Evolutionary conservation across 495 filamentous ascomycete species (phyloP), one percentile per base, ranked within the genome.

Genomic region (Cercophora samala): DNA sequence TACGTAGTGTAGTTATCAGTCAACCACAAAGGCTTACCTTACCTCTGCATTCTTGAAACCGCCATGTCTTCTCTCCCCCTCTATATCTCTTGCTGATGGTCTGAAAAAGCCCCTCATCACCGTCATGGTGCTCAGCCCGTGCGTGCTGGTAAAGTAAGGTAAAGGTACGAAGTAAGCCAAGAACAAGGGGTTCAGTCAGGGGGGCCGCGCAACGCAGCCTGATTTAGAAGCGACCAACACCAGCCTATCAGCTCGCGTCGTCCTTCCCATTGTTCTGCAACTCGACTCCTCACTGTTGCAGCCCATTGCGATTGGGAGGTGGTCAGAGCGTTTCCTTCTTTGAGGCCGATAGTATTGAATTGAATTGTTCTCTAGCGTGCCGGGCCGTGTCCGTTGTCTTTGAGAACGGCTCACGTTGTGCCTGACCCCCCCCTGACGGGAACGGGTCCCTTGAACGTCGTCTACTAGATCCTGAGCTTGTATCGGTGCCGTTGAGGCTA

Each of bases 201-300:
- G 42, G 61, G 37, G 68, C 58, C 37, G 37, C 37, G 37, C 37
- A 13, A 62, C 29, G 62, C 66, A 66, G 67, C 62, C 72, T 69
- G 69, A 73, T 71, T 67, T 69, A 58, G 61, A 51, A 62, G 62
- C n/a, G 29, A 26, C 59, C 51, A 64, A 58, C 18, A 54, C 56
- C 11, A 52, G 15, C 71, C 71, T 69, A 73, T 73, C 68, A 73
- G 62, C 51, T 69, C 71, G 69, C 71, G 69, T 55, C 66, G 25
- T 60, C 55, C 19, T 58, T 29, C 37, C 37, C 23, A 54, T n/a
- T 66, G 42, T 13, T 29, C 19, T 37, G 32, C 37, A 26, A 13
- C 26, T 29, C 4, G 1, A 29, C 26, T n/a, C 37, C 59, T 19
- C 22, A 58, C n/a, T 21, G n/a, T n/a, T n/a, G n/a, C 56, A 19